These are phyloP conservation scores for Lathyrus aphaca DNA, from an alignment of 306 rosid species.

Conservation along the genomic window DNA sequence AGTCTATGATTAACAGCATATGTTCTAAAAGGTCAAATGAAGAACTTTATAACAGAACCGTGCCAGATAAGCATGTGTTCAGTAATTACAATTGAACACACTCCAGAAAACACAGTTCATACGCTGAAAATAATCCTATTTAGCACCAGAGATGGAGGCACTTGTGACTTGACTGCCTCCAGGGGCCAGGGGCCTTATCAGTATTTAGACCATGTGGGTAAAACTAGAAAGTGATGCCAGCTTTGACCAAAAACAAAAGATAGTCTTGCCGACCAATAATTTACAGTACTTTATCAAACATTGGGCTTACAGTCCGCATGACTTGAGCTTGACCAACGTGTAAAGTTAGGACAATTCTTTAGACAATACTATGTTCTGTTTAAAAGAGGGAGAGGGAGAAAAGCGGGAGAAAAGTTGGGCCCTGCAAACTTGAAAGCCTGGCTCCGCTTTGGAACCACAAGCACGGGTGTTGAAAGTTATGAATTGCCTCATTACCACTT, in stretches of 20 bases:
- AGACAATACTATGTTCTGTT: neutral
- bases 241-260: neutral
- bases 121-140: constrained; percentile 5
- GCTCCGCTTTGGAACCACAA: neutral
- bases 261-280: neutral
- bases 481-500: constrained; percentile 18
- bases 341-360: neutral
- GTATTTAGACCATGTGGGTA: neutral
- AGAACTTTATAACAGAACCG: constrained; percentile 17
- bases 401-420: neutral
- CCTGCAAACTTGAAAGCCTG: neutral
- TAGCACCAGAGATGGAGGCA: neutral
- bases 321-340: constrained; percentile 1
- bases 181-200: neutral
- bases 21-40: constrained; percentile 5
- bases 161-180: neutral
- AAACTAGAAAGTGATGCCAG: neutral
- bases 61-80: constrained; percentile 1
- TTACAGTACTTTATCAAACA: neutral
- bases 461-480: neutral
- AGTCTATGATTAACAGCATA: too few relatives aligned
- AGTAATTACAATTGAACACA: neutral
- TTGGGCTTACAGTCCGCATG: neutral
- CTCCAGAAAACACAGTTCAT: constrained; percentile 10
- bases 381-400: neutral